phyloP scores from a whole-genome alignment of 768 basidiomycete species.

The Suillus luteus region DNA sequence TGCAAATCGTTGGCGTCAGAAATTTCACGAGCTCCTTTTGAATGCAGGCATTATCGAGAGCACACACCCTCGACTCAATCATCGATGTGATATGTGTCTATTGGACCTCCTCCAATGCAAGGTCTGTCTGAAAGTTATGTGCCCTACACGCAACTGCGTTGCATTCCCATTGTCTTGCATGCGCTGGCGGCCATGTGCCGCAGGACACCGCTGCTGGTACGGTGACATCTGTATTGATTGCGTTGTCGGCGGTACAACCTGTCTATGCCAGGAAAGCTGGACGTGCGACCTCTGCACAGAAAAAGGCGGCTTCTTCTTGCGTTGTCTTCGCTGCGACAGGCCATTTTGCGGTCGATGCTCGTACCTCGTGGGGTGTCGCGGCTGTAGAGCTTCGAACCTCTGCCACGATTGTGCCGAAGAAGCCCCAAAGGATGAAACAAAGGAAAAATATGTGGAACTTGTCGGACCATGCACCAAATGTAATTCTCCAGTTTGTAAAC shows the following conservation, averaged over 20 bases:
- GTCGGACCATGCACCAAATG: not conserved
- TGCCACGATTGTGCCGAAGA: slow-evolving; percentile 1
- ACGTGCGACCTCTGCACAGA: slow-evolving; percentile 3
- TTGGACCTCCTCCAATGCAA: not conserved
- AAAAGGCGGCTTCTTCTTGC: not conserved
- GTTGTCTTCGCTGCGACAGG: not conserved
- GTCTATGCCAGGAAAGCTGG: not conserved
- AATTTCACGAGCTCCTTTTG: not conserved
- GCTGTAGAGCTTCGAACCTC: not conserved
- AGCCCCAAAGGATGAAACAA: not conserved
- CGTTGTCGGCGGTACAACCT: not conserved
- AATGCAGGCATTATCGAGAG: not conserved
- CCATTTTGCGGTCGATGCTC: not conserved
- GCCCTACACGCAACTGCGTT: not conserved
- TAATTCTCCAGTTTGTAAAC: not conserved
- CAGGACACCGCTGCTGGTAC: not conserved
- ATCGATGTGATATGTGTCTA: not conserved
- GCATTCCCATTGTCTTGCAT: not conserved
- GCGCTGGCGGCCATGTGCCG: not conserved
- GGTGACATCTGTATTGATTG: not conserved
- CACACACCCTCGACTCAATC: not conserved
- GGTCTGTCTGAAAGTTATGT: not conserved
- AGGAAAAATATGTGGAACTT: not conserved
- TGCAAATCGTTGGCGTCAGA: not conserved
- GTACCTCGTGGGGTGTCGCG: not conserved